phyloP scores from a whole-genome alignment of 352 stramenopile genomes.

The Elongisporangium anandrum region DNA sequence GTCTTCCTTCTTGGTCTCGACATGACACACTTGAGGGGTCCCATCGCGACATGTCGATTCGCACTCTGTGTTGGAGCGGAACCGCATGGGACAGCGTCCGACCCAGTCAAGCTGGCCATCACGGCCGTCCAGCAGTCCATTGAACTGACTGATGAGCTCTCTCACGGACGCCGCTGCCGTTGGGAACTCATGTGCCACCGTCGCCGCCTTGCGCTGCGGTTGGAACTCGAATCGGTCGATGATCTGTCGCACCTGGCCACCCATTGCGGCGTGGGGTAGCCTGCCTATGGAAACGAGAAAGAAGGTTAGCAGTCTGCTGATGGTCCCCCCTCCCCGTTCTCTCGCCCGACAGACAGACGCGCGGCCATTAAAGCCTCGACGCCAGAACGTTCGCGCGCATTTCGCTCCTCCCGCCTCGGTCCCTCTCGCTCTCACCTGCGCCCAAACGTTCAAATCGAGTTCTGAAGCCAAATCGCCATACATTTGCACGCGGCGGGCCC shows the following conservation, averaged over 20 bases:
- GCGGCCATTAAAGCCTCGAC: neutral
- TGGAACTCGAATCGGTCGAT: neutral
- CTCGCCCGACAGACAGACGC: neutral
- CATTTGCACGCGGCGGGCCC: too few species aligned
- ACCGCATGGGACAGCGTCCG: neutral
- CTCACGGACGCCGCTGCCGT: neutral
- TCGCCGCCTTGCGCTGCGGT: neutral
- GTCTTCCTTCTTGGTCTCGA: neutral
- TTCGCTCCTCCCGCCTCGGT: neutral
- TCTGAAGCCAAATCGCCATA: neutral
- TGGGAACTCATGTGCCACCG: neutral
- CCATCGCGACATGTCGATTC: neutral
- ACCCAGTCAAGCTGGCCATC: neutral
- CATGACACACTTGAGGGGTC: neutral
- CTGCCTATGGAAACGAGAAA: neutral
- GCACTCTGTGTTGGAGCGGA: neutral
- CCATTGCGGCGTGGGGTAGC: neutral
- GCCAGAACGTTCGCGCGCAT: neutral
- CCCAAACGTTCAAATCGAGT: neutral
- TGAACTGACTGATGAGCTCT: neutral
- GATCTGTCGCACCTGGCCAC: neutral
- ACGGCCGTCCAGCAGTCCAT: neutral
- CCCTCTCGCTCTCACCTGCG: neutral
- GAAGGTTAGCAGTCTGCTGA: neutral
- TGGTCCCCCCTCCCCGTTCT: neutral